A percentile compares a stretch with the other conserved stretches of the same genome.
phyloP scores from a whole-genome alignment of 2,329 filamentous ascomycete species.

The Clarireedia hainanense region DNA sequence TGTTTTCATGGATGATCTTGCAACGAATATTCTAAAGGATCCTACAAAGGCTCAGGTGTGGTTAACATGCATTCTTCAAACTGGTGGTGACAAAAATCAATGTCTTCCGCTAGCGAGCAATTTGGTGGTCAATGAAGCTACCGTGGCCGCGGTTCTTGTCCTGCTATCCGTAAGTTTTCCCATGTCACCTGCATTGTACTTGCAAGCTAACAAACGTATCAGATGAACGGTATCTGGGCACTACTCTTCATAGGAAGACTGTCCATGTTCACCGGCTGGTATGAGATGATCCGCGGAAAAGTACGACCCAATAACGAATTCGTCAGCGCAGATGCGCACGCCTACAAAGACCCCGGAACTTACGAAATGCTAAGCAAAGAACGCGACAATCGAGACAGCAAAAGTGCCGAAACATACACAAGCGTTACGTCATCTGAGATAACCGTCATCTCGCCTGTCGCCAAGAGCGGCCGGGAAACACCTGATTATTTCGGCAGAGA shows the following conservation, averaged over 20 bases:
- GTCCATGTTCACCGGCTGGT: constrained; percentile 83
- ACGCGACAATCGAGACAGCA: constrained; percentile 23
- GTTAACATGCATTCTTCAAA: constrained; percentile 60
- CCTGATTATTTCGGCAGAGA: constrained; percentile 36
- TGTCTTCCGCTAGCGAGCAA: constrained; percentile 55
- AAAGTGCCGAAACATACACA: constrained; percentile 24
- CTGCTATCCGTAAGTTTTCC: constrained; percentile 63
- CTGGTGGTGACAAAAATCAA: constrained; percentile 50
- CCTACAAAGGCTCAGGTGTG: constrained; percentile 51
- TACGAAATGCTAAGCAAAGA: constrained; percentile 68
- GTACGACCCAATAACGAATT: constrained; percentile 65
- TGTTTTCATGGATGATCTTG: constrained; percentile 71
- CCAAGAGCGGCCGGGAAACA: constrained; percentile 25
- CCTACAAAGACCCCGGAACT: constrained; percentile 56
- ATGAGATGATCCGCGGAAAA: constrained; percentile 49
- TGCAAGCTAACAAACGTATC: not conserved
- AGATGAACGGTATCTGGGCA: constrained; percentile 81
- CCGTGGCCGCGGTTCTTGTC: constrained; percentile 72
- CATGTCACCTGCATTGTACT: not conserved
- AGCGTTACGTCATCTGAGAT: constrained; percentile 9
- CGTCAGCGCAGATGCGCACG: constrained; percentile 68
- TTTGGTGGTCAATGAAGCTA: constrained; percentile 66
- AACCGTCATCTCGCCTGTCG: constrained; percentile 22
- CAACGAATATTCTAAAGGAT: constrained; percentile 20
- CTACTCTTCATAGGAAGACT: constrained; percentile 73